These are phyloP conservation scores for Hyaloscypha bicolor DNA, from an alignment of 495 filamentous ascomycete species.

Conservation along the genomic window DNA sequence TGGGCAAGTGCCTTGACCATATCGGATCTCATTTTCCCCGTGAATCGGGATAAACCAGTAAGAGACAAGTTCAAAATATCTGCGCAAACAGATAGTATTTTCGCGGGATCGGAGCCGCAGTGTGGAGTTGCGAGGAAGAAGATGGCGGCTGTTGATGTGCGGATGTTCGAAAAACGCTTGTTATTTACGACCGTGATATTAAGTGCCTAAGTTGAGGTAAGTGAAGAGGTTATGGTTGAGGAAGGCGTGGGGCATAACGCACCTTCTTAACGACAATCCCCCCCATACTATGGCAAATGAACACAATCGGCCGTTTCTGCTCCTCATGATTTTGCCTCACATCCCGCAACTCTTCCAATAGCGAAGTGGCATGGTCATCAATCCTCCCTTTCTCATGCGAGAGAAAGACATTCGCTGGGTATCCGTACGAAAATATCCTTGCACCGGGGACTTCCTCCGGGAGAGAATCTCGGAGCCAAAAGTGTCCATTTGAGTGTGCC, in stretches of 20 bases:
- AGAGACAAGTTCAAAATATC: not conserved
- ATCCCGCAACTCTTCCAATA: constrained; percentile 9
- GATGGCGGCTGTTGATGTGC: constrained; percentile 40
- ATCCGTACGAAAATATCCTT: constrained; percentile 20
- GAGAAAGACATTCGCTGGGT: constrained; percentile 1
- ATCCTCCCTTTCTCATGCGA: not conserved
- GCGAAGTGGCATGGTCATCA: constrained; percentile 11
- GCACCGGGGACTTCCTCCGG: constrained; percentile 16
- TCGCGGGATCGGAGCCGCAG: constrained; percentile 36
- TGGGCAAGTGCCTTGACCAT: not conserved
- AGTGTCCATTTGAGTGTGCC: constrained; percentile 5
- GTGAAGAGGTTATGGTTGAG: not conserved
- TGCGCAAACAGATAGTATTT: not conserved
- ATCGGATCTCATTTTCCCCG: not conserved
- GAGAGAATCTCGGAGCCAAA: constrained; percentile 24
- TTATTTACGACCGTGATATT: not conserved
- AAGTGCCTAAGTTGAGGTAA: not conserved
- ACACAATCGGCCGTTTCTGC: constrained; percentile 39
- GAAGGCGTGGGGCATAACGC: not conserved
- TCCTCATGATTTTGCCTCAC: constrained; percentile 5
- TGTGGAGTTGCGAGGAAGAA: constrained; percentile 54
- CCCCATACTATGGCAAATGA: constrained; percentile 49
- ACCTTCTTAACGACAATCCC: constrained; percentile 52
- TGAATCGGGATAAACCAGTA: not conserved
- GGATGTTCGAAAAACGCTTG: constrained; percentile 37